Percentiles rank a stretch among this genome's conserved stretches.
Conservation (phyloP, 169 alveolate species). For the Plasmodium coatneyi region DNA sequence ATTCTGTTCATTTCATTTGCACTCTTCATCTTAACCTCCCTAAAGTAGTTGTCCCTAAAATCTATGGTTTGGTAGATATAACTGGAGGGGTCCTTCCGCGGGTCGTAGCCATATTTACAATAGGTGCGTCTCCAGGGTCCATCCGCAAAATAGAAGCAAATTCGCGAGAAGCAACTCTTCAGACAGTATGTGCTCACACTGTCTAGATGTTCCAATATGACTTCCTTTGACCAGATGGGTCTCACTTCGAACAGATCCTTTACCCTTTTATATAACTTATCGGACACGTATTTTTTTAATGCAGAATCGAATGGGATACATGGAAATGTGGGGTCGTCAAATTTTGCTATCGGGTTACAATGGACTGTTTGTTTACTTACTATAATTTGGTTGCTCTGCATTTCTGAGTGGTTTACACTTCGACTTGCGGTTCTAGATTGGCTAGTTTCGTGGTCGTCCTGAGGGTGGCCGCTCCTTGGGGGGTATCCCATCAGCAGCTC, state of each 20-base stretch:
- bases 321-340: slow-evolving; percentile 34
- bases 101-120: slow-evolving; percentile 82
- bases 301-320: slow-evolving; percentile 46
- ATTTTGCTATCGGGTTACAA: slow-evolving; percentile 70
- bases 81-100: slow-evolving; percentile 79
- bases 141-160: slow-evolving; percentile 79
- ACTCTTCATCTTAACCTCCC: slow-evolving; percentile 74
- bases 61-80: slow-evolving; percentile 81
- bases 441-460: neutral
- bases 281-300: slow-evolving; percentile 67
- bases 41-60: slow-evolving; percentile 77
- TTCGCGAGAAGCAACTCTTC: slow-evolving; percentile 77
- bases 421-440: neutral
- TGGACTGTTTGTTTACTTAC: slow-evolving; percentile 62
- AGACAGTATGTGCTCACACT: slow-evolving; percentile 50
- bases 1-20: slow-evolving; percentile 28
- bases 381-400: slow-evolving; percentile 48
- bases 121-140: slow-evolving; percentile 84
- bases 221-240: slow-evolving; percentile 72
- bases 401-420: neutral
- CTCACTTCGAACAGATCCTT: slow-evolving; percentile 62
- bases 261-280: slow-evolving; percentile 40
- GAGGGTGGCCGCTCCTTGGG: neutral
- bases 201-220: slow-evolving; percentile 56
- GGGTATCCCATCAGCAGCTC: neutral